Percentiles rank a stretch among this genome's conserved stretches.
These are phyloP conservation scores for Populus euphratica DNA, from an alignment of 345 rosid species.

Conservation along the genomic window DNA sequence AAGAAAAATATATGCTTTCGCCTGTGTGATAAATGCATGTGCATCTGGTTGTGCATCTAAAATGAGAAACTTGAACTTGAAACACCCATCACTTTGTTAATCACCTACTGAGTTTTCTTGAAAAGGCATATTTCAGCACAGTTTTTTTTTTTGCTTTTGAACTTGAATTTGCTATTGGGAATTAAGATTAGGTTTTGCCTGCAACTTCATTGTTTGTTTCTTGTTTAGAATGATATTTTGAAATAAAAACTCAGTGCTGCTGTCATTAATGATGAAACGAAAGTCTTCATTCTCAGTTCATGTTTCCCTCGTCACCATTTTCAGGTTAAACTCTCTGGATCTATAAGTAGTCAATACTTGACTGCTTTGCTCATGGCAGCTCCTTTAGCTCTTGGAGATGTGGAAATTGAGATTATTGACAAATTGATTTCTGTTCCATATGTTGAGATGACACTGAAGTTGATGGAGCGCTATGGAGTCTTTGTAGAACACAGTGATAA, in stretches of 20 bases:
- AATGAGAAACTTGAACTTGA: background rate
- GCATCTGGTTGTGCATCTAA: background rate
- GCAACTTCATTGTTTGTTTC: background rate
- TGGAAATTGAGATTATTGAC: constrained; percentile 86
- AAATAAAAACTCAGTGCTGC: background rate
- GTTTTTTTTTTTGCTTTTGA: background rate
- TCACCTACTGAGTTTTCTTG: background rate
- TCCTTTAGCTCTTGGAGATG: constrained; percentile 87
- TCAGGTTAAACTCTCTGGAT: constrained; percentile 94
- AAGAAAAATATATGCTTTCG: background rate
- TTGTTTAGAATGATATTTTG: background rate
- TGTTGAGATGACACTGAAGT: constrained; percentile 93
- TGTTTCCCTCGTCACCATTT: constrained; percentile 19
- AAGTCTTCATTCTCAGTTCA: constrained; percentile 10
- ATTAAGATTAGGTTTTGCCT: background rate
- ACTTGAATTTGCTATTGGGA: background rate
- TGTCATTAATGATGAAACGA: background rate
- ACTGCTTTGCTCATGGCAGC: constrained; percentile 97
- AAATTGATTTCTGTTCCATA: constrained; percentile 88
- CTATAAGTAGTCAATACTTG: constrained; percentile 92
- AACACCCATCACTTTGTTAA: background rate
- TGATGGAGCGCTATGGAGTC: constrained; percentile 92
- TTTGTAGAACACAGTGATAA: constrained; percentile 59
- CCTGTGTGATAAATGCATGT: background rate
- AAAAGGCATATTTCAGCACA: background rate